Base-by-base conservation (phyloP, 2,329 filamentous ascomycete genomes). In the Monilinia laxa region DNA sequence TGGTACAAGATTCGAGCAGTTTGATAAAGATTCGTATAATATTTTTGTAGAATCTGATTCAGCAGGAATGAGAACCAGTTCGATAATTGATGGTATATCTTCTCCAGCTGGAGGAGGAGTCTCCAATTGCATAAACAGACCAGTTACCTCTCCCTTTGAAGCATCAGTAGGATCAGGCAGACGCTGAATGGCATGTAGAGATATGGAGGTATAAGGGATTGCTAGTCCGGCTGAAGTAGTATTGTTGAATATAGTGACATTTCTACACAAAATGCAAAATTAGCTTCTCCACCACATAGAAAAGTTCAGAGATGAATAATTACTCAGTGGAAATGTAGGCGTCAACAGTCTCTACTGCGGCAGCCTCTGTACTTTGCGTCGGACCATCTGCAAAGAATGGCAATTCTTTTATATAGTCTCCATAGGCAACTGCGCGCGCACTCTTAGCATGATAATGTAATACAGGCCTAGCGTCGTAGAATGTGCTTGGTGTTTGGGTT, bases 1-100 rank as follows among this genome's bases (percentile, higher is more conserved):
- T 0, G 90, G 90, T 74, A 93, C 88, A 18, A 93, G 79, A 73
- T 93, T 89, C 4, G 90, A 90, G 78, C 91, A 93, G 28, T 83
- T 84, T 1, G 90, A 88, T 69, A 93, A 86, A 49, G 91, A 90
- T 23, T 85, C 83, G 78, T 87, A 93, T 73, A 75, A 49, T 70
- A 68, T 31, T 73, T 76, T 68, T 73, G 74, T 69, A 74, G 69
- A 67, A 70, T 55, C 69, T 11, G 51, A 18, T 11, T 63, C 57
- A 11, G 65, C 35, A 2, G 89, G 89, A 20, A 89, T 80, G 51
- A 93, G 79, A 5, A 86, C 90, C 58, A 93, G 78, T 72, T 92
- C 89, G 59, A 92, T 80, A 11, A 85, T 86, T 66, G 86, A 82
- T 62, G 86, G 85, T 66, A 90, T 87, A 70, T 90, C 89, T 59